phyloP scores from a whole-genome alignment of 257 asterid genomes.

The Eustoma russellianum region DNA sequence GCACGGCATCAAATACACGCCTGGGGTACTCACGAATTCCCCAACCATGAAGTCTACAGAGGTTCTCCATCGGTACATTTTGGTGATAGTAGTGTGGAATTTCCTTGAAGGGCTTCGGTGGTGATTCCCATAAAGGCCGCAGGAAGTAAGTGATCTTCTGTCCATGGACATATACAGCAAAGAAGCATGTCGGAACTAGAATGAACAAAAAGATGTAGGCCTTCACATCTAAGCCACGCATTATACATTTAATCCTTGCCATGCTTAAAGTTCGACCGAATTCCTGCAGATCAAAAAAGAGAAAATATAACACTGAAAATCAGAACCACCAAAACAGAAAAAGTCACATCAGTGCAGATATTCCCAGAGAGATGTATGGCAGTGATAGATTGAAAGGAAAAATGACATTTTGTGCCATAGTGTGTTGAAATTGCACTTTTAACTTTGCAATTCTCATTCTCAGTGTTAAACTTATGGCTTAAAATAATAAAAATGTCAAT shows the following conservation, averaged over 20 bases:
- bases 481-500: too few species aligned
- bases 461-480: too few species aligned
- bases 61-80: constrained; percentile 66
- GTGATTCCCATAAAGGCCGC: constrained; percentile 73
- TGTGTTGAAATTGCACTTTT: too few species aligned
- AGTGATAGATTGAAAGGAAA: too few species aligned
- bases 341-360: background rate
- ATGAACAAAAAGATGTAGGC: constrained; percentile 42
- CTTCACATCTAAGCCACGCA: constrained; percentile 57
- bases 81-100: constrained; percentile 75
- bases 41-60: constrained; percentile 82
- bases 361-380: too few species aligned
- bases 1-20: constrained; percentile 75
- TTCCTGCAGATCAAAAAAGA: constrained; percentile 29
- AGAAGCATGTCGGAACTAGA: constrained; percentile 45
- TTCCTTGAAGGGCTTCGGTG: constrained; percentile 72
- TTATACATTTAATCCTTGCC: constrained; percentile 53
- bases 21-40: constrained; percentile 67
- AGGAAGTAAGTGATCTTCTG: constrained; percentile 74
- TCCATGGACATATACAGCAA: constrained; percentile 53
- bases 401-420: too few species aligned
- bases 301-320: background rate
- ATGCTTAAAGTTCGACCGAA: constrained; percentile 39
- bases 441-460: too few species aligned
- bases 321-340: background rate